Base-by-base conservation (phyloP, 1,284 basidiomycete genomes). In the Chondrostereum purpureum region DNA sequence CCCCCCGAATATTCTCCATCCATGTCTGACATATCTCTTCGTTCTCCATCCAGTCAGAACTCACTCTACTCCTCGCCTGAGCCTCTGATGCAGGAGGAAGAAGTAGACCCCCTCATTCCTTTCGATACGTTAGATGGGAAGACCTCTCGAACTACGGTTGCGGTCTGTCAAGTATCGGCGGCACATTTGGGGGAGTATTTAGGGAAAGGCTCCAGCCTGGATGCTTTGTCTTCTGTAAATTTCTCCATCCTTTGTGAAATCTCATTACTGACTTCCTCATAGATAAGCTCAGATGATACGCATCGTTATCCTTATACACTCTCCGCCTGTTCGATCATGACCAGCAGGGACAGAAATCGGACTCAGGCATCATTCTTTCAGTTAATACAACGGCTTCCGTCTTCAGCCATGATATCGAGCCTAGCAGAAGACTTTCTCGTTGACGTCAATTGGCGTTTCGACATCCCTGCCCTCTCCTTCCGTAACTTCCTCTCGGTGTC, bases 371-470 rank as follows among this genome's bases (percentile, higher is more conserved):
- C 56, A 57, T 16, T 52, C 59, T 38, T 62, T 22, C 57, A 61
- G 21, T 62, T 74, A 6, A 54, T 70, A 18, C 47, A 56, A 4
- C 57, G 61, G 42, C 58, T 77, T 10, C 75, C 75, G 4, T 50
- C 66, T 5, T 60, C 62, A 31, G 31, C 51, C 10, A 55, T 61
- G 10, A 58, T 65, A 8, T 61, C 66, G 16, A 45, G 50, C 3
- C 62, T 77, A 38, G 54, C 71, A 18, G 52, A 62, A 16, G 51
- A 55, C 4, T 78, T 68, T 55, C 75, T 78, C 56, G 49, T 53
- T 16, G 62, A 71, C 24, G 62, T 66, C 27, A 77, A 77, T 49
- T 76, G 72, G 71, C 66, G 69, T 21, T 75, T 69, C 47, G 72
- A 73, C 5, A 65, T 78, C 16, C n/a, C n/a, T n/a, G n/a, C n/a